Conservation (phyloP, 805 yeast genomes). For the Candida schatavii region DNA sequence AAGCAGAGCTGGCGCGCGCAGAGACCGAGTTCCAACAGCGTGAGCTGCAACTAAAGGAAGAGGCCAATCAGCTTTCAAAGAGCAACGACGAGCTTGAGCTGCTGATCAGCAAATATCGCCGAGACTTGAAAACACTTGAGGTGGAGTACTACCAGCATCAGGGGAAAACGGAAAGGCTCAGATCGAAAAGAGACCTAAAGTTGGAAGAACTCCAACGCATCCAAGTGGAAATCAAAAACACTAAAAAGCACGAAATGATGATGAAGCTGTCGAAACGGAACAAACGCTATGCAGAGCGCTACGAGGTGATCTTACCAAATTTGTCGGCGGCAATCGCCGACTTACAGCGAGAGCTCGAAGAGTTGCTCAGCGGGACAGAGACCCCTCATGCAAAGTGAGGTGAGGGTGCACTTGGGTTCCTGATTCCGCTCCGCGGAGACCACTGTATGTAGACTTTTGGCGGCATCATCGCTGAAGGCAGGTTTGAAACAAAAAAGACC, state of each 20-base stretch:
- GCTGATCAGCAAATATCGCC: constrained; percentile 19
- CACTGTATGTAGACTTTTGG: no score
- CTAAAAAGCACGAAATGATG: constrained; percentile 26
- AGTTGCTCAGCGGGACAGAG: not conserved
- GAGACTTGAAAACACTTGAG: constrained; percentile 19
- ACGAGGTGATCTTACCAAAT: constrained; percentile 33
- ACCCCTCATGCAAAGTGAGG: no score
- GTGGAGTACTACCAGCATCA: constrained; percentile 24
- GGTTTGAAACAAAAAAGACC: no score
- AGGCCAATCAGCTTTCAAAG: constrained; percentile 22
- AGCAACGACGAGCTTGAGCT: constrained; percentile 22
- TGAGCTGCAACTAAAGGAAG: constrained; percentile 15
- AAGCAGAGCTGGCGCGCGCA: constrained; percentile 7
- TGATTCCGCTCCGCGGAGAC: no score
- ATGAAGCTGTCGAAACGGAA: constrained; percentile 19
- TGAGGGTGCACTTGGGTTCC: no score
- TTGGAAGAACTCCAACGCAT: constrained; percentile 4
- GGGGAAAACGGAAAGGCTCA: constrained; percentile 20
- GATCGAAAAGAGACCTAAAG: constrained; percentile 24
- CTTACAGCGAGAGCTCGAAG: constrained; percentile 16
- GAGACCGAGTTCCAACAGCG: constrained; percentile 15
- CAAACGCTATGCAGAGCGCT: constrained; percentile 29
- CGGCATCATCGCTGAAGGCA: no score
- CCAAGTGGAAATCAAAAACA: constrained; percentile 5
- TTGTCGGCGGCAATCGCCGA: constrained; percentile 22